Evolutionary conservation across 805 yeast species (phyloP).

Genomic region (Jamesozyma spencerorum): DNA sequence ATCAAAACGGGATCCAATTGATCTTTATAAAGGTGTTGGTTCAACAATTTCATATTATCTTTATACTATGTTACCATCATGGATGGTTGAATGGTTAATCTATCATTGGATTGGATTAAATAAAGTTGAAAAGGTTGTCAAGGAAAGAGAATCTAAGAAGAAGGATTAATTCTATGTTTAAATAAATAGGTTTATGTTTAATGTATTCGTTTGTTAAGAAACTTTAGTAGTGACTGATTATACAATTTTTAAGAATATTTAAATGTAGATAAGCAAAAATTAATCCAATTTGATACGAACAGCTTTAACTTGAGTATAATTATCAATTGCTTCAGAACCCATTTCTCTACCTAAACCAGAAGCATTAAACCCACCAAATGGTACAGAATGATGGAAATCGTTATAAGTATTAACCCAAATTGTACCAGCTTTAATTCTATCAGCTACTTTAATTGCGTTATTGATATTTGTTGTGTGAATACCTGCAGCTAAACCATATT

Average conservation of each 20-base stretch:
- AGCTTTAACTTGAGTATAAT: conserved; percentile 76
- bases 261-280: neutral
- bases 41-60: too few relatives aligned
- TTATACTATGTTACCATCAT: too few relatives aligned
- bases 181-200: too few relatives aligned
- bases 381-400: conserved; percentile 76
- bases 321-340: conserved; percentile 77
- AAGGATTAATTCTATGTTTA: too few relatives aligned
- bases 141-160: too few relatives aligned
- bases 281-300: conserved; percentile 33
- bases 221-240: too few relatives aligned
- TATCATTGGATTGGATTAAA: too few relatives aligned
- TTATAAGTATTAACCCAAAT: conserved; percentile 81
- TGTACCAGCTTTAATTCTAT: conserved; percentile 66
- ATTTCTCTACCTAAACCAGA: conserved; percentile 89
- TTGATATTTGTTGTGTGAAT: conserved; percentile 63
- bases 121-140: too few relatives aligned
- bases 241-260: conserved; percentile 2
- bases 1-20: too few relatives aligned
- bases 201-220: too few relatives aligned
- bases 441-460: conserved; percentile 59
- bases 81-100: too few relatives aligned
- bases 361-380: conserved; percentile 86
- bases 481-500: conserved; percentile 84
- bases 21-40: too few relatives aligned